Evolutionary conservation across 2,329 filamentous ascomycete genomes (phyloP).

Genomic region (Monosporascus sp.): DNA sequence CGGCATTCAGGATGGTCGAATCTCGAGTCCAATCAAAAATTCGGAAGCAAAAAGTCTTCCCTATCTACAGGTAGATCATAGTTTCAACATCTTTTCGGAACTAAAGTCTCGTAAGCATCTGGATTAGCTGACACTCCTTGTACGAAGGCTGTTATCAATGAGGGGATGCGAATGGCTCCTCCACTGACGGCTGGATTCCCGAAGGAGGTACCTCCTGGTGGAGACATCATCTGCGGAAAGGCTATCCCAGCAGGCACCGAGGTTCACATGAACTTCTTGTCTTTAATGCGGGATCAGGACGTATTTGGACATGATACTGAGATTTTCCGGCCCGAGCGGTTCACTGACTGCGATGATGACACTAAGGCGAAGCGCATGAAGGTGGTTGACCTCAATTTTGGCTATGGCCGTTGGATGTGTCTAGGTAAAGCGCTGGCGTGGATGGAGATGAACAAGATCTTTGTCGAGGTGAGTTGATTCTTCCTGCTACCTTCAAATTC

Average conservation of each 20-base stretch:
- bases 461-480: constrained; percentile 6
- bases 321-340: constrained; percentile 20
- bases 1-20: constrained; percentile 11
- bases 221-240: constrained; percentile 16
- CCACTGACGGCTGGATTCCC: constrained; percentile 16
- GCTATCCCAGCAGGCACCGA: constrained; percentile 21
- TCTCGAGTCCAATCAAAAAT: constrained; percentile 18
- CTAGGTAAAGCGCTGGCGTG: constrained; percentile 19
- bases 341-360: constrained; percentile 13
- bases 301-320: constrained; percentile 20
- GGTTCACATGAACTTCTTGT: constrained; percentile 15
- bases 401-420: constrained; percentile 19
- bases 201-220: constrained; percentile 19
- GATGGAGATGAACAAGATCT: constrained; percentile 20
- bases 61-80: constrained; percentile 17
- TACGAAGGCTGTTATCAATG: constrained; percentile 19
- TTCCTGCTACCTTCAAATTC: too few species aligned
- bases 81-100: too few species aligned
- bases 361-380: constrained; percentile 7
- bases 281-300: constrained; percentile 17
- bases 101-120: background rate
- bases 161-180: constrained; percentile 20
- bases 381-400: constrained; percentile 20
- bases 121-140: background rate
- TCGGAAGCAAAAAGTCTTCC: constrained; percentile 18